Percentiles rank a stretch among this genome's conserved stretches.
These are phyloP conservation scores for Lentinula aciculospora DNA, from an alignment of 768 basidiomycete genomes.

Conservation along the genomic window DNA sequence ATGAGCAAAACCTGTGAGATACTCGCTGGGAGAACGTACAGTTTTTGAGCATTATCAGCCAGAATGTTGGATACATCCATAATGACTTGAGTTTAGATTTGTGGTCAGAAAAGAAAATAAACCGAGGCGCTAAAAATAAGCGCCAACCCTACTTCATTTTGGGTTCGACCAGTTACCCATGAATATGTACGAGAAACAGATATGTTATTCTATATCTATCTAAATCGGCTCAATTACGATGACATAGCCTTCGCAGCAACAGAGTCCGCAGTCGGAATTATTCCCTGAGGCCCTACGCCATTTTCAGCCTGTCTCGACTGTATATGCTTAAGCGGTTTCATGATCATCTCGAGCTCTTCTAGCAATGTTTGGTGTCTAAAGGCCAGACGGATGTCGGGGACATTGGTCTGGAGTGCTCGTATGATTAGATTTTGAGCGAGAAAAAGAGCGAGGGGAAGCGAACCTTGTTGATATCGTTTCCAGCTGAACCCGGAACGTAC, in stretches of 20 bases:
- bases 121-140: background rate
- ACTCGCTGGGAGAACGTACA: constrained; percentile 36
- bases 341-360: constrained; percentile 77
- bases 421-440: background rate
- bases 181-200: too few species aligned
- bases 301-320: background rate
- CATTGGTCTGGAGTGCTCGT: constrained; percentile 72
- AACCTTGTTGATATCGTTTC: constrained; percentile 96
- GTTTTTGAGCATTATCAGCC: constrained; percentile 65
- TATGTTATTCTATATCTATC: background rate
- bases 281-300: background rate
- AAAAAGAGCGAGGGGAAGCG: constrained; percentile 8
- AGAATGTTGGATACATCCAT: constrained; percentile 87
- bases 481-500: constrained; percentile 89
- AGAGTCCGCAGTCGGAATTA: background rate
- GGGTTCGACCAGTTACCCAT: too few species aligned
- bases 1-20: background rate
- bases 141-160: too few species aligned
- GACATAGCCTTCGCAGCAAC: constrained; percentile 1
- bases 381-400: constrained; percentile 85
- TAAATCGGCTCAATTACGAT: background rate
- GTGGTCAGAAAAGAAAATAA: too few species aligned
- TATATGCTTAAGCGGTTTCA: constrained; percentile 8
- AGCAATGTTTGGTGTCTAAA: constrained; percentile 87
- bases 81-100: background rate